phyloP scores from a whole-genome alignment of 768 basidiomycete species.

The Tricholoma matsutake region DNA sequence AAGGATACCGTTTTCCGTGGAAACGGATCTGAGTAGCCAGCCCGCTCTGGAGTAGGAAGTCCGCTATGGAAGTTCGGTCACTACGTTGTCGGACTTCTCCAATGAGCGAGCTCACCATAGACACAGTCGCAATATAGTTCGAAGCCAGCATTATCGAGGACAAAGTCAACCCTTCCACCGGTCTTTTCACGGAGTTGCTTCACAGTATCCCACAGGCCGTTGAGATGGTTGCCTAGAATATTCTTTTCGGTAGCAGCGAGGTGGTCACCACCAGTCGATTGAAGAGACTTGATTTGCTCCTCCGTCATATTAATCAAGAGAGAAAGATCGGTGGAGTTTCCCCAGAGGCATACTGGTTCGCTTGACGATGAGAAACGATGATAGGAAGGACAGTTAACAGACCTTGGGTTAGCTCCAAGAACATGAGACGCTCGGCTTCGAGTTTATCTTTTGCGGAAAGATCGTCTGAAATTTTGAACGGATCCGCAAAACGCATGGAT shows the following conservation, averaged over 20 bases:
- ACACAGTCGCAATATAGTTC: conserved; percentile 88
- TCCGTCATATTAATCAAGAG: conserved; percentile 97
- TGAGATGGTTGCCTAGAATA: conserved; percentile 84
- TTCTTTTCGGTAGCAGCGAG: conserved; percentile 96
- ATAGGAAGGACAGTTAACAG: conserved; percentile 13
- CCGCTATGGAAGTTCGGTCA: conserved; percentile 50
- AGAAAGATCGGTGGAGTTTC: conserved; percentile 94
- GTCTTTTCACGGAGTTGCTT: conserved; percentile 66
- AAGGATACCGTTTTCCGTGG: conserved; percentile 94
- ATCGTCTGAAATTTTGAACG: conserved; percentile 60
- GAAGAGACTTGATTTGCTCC: conserved; percentile 94
- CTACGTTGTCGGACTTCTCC: background rate
- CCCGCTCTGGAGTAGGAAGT: conserved; percentile 90
- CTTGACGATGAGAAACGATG: conserved; percentile 4
- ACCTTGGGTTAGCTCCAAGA: conserved; percentile 92
- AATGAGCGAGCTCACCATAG: conserved; percentile 52
- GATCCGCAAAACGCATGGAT: conserved; percentile 86
- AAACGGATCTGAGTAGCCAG: conserved; percentile 82
- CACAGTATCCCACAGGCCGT: conserved; percentile 69
- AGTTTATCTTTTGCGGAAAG: conserved; percentile 51
- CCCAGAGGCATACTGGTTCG: conserved; percentile 84
- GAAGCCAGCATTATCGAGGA: conserved; percentile 86
- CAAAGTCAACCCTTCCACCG: conserved; percentile 74
- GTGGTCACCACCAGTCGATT: conserved; percentile 94
- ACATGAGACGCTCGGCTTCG: conserved; percentile 81